These are phyloP conservation scores for Logfia minima DNA, from an alignment of 129 eudicot species.

Conservation along the genomic window DNA sequence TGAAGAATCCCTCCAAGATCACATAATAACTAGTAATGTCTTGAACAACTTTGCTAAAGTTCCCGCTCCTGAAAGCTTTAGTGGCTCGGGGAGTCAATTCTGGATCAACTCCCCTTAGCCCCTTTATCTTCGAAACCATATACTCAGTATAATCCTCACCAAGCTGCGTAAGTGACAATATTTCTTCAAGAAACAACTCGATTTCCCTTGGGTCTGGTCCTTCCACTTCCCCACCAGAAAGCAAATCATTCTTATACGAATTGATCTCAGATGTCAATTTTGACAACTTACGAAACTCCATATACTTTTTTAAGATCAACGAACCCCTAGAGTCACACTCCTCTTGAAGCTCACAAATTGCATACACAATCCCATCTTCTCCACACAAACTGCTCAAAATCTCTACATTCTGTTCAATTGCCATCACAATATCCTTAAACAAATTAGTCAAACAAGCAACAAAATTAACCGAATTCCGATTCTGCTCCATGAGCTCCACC, in stretches of 20 bases:
- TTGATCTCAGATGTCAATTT: conserved; percentile 72
- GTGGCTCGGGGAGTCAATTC: conserved; percentile 84
- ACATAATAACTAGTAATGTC: conserved; percentile 85
- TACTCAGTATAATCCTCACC: conserved; percentile 90
- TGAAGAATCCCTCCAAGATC: conserved; percentile 81
- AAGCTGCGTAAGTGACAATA: conserved; percentile 69
- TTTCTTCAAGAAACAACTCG: conserved; percentile 77
- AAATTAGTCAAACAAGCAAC: conserved; percentile 78
- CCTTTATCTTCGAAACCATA: conserved; percentile 77
- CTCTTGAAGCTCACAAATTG: conserved; percentile 82
- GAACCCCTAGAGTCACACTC: conserved; percentile 89
- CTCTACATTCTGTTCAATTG: conserved; percentile 75
- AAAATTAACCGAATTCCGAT: conserved; percentile 47
- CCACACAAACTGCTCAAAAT: conserved; percentile 74
- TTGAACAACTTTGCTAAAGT: conserved; percentile 76
- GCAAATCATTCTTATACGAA: conserved; percentile 66
- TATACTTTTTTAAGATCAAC: conserved; percentile 64
- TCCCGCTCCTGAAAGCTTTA: conserved; percentile 80
- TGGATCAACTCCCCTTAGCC: conserved; percentile 66
- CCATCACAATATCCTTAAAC: conserved; percentile 76
- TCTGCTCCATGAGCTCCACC: conserved; percentile 58
- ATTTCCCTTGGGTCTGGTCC: conserved; percentile 95
- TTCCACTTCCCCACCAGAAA: conserved; percentile 60
- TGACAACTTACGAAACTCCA: conserved; percentile 71
- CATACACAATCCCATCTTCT: conserved; percentile 88